phyloP scores from a whole-genome alignment of 2,329 filamentous ascomycete genomes.

The Aspergillus floridensis region DNA sequence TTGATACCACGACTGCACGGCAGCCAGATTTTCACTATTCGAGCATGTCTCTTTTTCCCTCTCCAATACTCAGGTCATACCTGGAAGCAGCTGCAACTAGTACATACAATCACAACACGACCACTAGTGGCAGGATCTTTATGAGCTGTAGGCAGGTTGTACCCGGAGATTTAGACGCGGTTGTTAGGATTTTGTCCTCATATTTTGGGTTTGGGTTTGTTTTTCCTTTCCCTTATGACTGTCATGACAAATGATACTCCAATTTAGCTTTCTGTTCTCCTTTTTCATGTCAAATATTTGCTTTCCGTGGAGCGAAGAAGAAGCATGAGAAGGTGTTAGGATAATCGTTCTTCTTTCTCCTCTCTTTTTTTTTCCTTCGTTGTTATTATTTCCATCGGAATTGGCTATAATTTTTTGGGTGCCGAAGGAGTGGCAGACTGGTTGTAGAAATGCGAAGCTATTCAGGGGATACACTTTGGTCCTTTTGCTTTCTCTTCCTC shows the following conservation, averaged over 20 bases:
- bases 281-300: not conserved
- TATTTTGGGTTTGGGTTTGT: not conserved
- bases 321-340: conserved; percentile 9
- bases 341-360: not conserved
- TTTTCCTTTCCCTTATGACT: not conserved
- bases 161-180: not conserved
- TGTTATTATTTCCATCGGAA: no score
- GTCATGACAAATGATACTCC: conserved; percentile 5
- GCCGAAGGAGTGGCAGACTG: not conserved
- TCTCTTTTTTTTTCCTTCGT: no score
- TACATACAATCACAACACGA: no score
- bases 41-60: not conserved
- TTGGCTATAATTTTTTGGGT: not conserved
- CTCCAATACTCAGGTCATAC: not conserved
- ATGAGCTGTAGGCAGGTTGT: conserved; percentile 1
- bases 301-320: not conserved
- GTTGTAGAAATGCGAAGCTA: not conserved
- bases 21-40: not conserved
- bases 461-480: no score
- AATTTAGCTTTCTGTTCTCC: not conserved
- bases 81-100: no score
- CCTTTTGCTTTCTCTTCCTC: no score
- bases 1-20: not conserved
- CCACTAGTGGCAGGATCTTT: no score
- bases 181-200: no score